Percentiles rank a stretch among this genome's conserved stretches.
These are phyloP conservation scores for Saccharum spontaneum DNA, from an alignment of 176 grass and related monocot species.

Conservation along the genomic window DNA sequence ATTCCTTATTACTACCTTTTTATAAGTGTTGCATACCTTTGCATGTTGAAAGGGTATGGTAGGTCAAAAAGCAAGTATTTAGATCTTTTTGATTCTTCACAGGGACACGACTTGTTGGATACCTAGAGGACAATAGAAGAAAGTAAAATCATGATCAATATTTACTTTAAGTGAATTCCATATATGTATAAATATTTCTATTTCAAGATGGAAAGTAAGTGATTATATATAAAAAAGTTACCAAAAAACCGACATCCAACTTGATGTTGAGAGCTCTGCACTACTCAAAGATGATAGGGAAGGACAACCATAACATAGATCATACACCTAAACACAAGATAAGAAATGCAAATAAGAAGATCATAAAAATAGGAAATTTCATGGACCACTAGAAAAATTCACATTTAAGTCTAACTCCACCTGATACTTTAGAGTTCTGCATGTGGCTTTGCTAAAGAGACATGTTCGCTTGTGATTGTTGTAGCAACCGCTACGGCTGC, in stretches of 20 bases:
- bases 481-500: neutral
- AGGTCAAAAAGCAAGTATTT: slow-evolving; percentile 72
- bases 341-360: neutral
- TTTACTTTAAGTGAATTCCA: neutral
- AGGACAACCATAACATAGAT: slow-evolving; percentile 37
- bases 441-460: neutral
- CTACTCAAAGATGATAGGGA: slow-evolving; percentile 48
- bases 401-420: neutral
- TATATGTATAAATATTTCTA: neutral
- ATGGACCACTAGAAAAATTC: neutral
- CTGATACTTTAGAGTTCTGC: neutral
- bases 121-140: slow-evolving; percentile 40
- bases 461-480: neutral
- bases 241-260: slow-evolving; percentile 88
- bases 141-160: slow-evolving; percentile 1
- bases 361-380: neutral
- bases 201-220: neutral
- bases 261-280: slow-evolving; percentile 60
- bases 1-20: neutral
- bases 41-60: slow-evolving; percentile 49
- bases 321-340: slow-evolving; percentile 46
- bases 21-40: slow-evolving; percentile 47
- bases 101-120: slow-evolving; percentile 67
- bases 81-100: slow-evolving; percentile 50
- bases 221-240: slow-evolving; percentile 29